Evolutionary conservation across 2,329 filamentous ascomycete species (phyloP), one percentile per base, ranked within the genome.

Genomic region (Capronia americana): DNA sequence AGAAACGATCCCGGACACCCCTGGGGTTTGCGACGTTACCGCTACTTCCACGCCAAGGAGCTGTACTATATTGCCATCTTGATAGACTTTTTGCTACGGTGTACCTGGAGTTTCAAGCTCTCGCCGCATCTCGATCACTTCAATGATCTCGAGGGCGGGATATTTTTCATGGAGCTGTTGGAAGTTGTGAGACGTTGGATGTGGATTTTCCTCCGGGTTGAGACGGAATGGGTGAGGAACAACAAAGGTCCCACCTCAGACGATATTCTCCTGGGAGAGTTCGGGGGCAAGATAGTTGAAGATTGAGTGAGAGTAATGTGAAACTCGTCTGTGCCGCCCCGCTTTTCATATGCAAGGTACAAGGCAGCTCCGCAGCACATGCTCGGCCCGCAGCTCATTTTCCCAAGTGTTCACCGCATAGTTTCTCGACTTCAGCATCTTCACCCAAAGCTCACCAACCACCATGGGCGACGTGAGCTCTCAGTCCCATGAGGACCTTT

Each of bases 161-260:
- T 98, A 53, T 99, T 97, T 76, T 74, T 94, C 28, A 87, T 98
- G 74, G 90, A 97, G 81, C 84, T 92, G 53, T 82, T 97, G 11
- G 95, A 99, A 80, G 91, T 98, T 20, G 84, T 92, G 54, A 86
- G 95, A 56, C 86, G 95, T 64, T 98, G 94, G 93, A 86, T 98
- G 67, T 99, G 95, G 81, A 48, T 55, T 23, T 62, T 55, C 64
- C 26, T 61, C 12, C 44, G 58, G 23, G 69, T 66, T 28, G 65
- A 72, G 44, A 55, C 34, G 58, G 57, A 60, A 23, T 67, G 63
- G 86, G 84, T 83, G 65, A 83, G 78, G 78, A 87, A 82, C 67
- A 84, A 83, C 67, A 81, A 78, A 69, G 88, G 77, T 70, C 88
- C 77, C 76, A 84, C 74, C 73, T 86, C 76, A 4, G 89, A 92